Base-by-base conservation (phyloP, 2,329 filamentous ascomycete genomes). In the Pseudocercospora vitis region DNA sequence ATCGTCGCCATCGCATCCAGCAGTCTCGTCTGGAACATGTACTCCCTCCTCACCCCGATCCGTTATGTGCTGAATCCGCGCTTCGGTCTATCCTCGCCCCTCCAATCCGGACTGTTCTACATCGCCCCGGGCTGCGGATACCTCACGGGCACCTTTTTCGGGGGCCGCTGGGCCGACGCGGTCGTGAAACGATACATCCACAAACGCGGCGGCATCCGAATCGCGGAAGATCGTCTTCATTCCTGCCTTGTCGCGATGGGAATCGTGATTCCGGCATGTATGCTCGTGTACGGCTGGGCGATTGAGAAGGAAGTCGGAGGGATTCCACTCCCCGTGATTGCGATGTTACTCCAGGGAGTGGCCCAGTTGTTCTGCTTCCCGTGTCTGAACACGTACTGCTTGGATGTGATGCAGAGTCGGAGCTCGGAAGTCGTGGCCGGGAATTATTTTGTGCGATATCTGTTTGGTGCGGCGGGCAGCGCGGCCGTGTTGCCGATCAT, bases 301-400 rank as follows among this genome's bases (percentile, higher is more conserved):
- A 75, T 84, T 4, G 78, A 84, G 53, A 77, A 79, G 57, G 66
- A 69, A 7, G 74, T 78, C 1, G 81, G 81, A 1, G 81, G 81
- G 0, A 73, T 84, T 2, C 73, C 81, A 0, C 66, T 87, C 3
- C 87, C 87, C 0, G 85, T 90, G 2, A 77, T 90, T 6, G 81
- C 83, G 63, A 85, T 91, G 77, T 91, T 91, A 66, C 55, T 87
- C 2, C 87, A 91, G 65, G 88, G 87, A 1, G 78, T 90, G 0
- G 85, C 83, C 0, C 86, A 91, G 69, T 73, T 91, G 4, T 88
- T 89, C 65, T 88, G 85, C 63, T 91, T 90, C 64, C 87, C 87
- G 0, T 83, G 81, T 44, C 69, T 91, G 57, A 91, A 91, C 31
- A 88, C 87, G 0, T 91, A 94, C 71, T 91, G 88, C 67, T 72